phyloP scores from a whole-genome alignment of 2,329 filamentous ascomycete species.

The Ophiostoma pallidulum region DNA sequence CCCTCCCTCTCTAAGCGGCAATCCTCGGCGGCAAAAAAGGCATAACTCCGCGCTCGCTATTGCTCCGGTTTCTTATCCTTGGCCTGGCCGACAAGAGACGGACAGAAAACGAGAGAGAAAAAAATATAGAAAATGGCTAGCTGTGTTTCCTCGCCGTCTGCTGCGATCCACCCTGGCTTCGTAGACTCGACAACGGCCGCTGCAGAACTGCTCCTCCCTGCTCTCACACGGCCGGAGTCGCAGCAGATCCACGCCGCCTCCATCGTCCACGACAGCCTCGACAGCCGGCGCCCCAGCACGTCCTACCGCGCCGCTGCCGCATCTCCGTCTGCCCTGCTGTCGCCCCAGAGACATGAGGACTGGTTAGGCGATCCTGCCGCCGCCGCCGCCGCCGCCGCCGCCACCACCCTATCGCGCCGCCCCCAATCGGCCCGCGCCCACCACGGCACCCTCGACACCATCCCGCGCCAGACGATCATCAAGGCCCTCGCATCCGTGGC shows the following conservation, averaged over 20 bases:
- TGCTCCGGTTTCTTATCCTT: too few relatives aligned
- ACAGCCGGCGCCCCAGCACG: conserved; percentile 7
- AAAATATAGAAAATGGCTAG: conserved; percentile 25
- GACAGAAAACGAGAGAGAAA: neutral
- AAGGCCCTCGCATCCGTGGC: conserved; percentile 66
- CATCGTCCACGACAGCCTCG: neutral
- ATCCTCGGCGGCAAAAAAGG: neutral
- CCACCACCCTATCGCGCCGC: too few relatives aligned
- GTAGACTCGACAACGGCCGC: conserved; percentile 1
- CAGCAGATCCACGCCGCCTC: too few relatives aligned
- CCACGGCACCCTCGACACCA: conserved; percentile 49
- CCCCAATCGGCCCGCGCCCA: conserved; percentile 13
- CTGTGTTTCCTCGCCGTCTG: conserved; percentile 34
- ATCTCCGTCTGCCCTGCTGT: neutral
- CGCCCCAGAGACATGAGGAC: conserved; percentile 9
- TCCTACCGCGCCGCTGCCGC: conserved; percentile 11
- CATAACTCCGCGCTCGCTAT: conserved; percentile 10
- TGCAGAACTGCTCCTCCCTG: conserved; percentile 12
- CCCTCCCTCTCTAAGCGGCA: too few relatives aligned
- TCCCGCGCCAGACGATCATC: conserved; percentile 73
- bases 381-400: too few relatives aligned
- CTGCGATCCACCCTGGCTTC: conserved; percentile 42
- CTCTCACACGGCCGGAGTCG: conserved; percentile 16
- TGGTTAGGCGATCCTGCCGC: conserved; percentile 7
- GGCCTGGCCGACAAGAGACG: neutral